Conservation (phyloP, 345 rosid genomes). For the Rhizophora mangle region DNA sequence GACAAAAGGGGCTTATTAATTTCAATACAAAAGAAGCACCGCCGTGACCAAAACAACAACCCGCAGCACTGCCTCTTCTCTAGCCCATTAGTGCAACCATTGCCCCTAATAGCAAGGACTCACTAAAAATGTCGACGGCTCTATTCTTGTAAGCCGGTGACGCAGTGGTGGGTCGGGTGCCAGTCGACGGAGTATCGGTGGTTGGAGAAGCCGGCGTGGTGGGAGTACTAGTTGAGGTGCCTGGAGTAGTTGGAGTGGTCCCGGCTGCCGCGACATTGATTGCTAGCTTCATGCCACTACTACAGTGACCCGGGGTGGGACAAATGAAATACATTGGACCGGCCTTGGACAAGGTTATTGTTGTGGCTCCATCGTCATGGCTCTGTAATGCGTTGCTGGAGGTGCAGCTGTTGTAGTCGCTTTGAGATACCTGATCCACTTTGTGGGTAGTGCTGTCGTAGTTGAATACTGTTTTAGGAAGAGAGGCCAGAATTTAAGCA, state of each 20-base stretch:
- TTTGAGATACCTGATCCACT: constrained; percentile 32
- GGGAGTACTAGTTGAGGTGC: constrained; percentile 5
- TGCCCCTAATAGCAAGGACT: constrained; percentile 19
- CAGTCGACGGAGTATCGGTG: background rate
- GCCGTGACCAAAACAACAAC: background rate
- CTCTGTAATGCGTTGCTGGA: constrained; percentile 23
- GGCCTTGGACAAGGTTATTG: constrained; percentile 11
- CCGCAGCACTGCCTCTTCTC: constrained; percentile 67
- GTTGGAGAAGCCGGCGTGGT: background rate
- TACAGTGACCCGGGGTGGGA: constrained; percentile 41
- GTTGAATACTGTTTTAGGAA: constrained; percentile 34
- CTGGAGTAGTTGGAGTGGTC: constrained; percentile 5
- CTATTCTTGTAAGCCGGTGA: constrained; percentile 4
- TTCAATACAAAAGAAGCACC: background rate
- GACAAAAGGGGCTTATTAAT: background rate
- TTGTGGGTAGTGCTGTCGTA: constrained; percentile 29
- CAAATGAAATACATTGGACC: constrained; percentile 51
- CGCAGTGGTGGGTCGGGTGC: background rate
- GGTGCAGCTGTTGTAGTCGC: constrained; percentile 36
- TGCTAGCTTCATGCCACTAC: constrained; percentile 49
- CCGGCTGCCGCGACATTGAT: constrained; percentile 33
- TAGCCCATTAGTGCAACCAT: constrained; percentile 30
- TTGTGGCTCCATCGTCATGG: constrained; percentile 32
- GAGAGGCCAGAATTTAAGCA: background rate
- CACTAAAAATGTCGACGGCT: constrained; percentile 5